Evolutionary conservation across 2,329 filamentous ascomycete species (phyloP).

Genomic region (Trichoderma aggressivum): DNA sequence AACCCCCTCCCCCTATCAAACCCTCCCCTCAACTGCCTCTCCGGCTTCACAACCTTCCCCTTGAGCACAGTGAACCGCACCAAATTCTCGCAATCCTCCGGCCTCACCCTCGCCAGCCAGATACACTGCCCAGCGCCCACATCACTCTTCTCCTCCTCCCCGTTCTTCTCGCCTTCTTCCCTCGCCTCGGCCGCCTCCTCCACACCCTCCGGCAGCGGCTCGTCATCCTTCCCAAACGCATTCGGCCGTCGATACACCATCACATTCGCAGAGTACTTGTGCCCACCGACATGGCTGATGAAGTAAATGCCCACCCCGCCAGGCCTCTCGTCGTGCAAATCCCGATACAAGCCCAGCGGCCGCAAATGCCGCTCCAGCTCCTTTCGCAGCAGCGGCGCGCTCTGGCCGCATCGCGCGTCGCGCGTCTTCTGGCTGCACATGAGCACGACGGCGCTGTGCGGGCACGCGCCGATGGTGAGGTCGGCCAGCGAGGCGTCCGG

Average conservation of each 20-base stretch:
- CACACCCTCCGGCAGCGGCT: conserved; percentile 26
- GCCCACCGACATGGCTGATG: conserved; percentile 91
- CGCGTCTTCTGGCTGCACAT: conserved; percentile 94
- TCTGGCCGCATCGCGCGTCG: conserved; percentile 91
- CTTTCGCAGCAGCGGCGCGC: conserved; percentile 79
- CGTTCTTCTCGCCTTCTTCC: conserved; percentile 18
- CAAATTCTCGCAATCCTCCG: conserved; percentile 91
- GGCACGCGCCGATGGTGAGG: conserved; percentile 53
- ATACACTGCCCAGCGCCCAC: conserved; percentile 80
- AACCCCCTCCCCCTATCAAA: conserved; percentile 80
- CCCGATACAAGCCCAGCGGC: conserved; percentile 78
- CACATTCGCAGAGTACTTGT: conserved; percentile 94
- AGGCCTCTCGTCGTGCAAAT: conserved; percentile 81
- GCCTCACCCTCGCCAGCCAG: conserved; percentile 80
- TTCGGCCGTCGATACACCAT: conserved; percentile 76
- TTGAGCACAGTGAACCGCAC: conserved; percentile 85
- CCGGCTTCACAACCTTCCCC: conserved; percentile 91
- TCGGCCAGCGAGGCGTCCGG: conserved; percentile 27
- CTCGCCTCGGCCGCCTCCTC: conserved; percentile 30
- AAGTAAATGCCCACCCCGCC: conserved; percentile 96
- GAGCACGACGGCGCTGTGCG: conserved; percentile 82
- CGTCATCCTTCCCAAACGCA: conserved; percentile 52
- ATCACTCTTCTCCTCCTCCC: conserved; percentile 22
- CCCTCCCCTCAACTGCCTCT: conserved; percentile 78
- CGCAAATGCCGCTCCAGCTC: conserved; percentile 89